Evolutionary conservation across 148 eudicot species (phyloP), one percentile per base, ranked within the genome.

Genomic region (Talinum fruticosum): DNA sequence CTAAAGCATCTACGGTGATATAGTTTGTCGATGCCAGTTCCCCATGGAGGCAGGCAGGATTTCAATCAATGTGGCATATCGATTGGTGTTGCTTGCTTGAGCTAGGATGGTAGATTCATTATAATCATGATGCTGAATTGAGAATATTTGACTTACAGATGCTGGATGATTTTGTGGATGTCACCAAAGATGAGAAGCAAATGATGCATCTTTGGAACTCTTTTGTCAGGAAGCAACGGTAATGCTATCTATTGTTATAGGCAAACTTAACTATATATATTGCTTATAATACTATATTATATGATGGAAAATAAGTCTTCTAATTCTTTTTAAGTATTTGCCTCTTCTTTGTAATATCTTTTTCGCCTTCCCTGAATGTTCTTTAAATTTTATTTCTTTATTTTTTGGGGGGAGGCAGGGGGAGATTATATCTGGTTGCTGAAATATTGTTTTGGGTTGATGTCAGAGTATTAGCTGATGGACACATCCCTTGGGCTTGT

Each of bases 141-240:
- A 29, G 30, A 36, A 51, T 15, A 28, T 21, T 6, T 75, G 54
- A 78, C n/a, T 79, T 81, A 86, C 91, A 96, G 99, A 87, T 93
- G 95, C 92, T 96, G 70, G 99, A 96, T 79, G 99, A 93, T 87
- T 96, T 96, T 89, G 90, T 93, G 71, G 99, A 96, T 83, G 99
- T 96, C 51, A 87, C 95, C 66, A 88, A 87, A 83, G 93, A 93
- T 67, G 99, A 96, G 87, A 96, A 93, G 82, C 90, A 89, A 79
- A 82, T 96, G 81, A 93, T 96, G 99, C 97, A 93, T 93, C 93
- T 96, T 19, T 96, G 99, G 99, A 96, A 96, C 82, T 96, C 99
- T 47, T 91, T 96, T 83, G 89, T 91, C 32, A 86, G 99, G 83
- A 96, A 93, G 86, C 99, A 95, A 85, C 78, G 97, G 99, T 92